Conservation (phyloP, 495 filamentous ascomycete genomes). For the Xylaria acuta region DNA sequence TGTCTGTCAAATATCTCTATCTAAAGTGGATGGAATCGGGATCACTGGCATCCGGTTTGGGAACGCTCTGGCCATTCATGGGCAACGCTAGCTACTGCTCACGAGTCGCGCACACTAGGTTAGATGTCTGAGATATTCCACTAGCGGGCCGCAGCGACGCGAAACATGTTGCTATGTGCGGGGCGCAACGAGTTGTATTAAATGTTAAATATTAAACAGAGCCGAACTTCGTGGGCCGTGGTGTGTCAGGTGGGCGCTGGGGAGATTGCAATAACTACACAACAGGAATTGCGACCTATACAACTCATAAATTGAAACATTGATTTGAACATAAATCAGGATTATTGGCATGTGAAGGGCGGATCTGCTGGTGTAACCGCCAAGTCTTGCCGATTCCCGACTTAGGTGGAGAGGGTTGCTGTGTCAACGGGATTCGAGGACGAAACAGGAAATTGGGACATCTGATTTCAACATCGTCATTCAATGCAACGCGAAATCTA, state of each 20-base stretch:
- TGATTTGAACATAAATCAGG: background rate
- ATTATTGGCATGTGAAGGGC: background rate
- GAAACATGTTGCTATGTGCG: background rate
- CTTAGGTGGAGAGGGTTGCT: background rate
- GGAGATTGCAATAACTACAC: background rate
- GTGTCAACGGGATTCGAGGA: background rate
- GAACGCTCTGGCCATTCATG: background rate
- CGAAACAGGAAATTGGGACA: slow-evolving; percentile 3
- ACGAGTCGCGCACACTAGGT: background rate
- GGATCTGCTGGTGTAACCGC: slow-evolving; percentile 3
- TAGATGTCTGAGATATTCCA: background rate
- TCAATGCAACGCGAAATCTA: background rate
- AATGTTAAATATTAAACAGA: background rate
- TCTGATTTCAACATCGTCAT: background rate
- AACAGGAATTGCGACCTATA: background rate
- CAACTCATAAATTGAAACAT: background rate
- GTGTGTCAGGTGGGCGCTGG: background rate
- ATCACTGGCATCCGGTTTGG: background rate
- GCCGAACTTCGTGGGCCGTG: background rate
- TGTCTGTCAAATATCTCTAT: too few relatives aligned
- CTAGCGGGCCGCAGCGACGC: background rate
- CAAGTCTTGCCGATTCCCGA: slow-evolving; percentile 1
- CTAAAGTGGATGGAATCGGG: too few relatives aligned
- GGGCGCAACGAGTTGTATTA: background rate
- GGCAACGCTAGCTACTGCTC: background rate